These are phyloP conservation scores for Scheffersomyces parashehatae DNA, from an alignment of 1,139 yeast genomes.

Conservation along the genomic window DNA sequence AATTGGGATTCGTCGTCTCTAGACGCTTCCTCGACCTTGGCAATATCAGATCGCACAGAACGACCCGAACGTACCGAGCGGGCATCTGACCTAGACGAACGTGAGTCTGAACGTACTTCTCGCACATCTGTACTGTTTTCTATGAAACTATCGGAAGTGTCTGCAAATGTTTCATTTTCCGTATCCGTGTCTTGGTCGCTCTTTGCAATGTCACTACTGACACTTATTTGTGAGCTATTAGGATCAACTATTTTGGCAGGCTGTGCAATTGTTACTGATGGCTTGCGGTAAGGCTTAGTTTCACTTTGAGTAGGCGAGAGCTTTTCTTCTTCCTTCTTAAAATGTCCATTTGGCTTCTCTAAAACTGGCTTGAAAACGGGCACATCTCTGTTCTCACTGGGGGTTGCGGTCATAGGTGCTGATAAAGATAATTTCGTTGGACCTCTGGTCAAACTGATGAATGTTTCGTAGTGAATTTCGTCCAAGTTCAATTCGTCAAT, in stretches of 20 bases:
- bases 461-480: constrained; percentile 14
- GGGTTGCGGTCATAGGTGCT: background rate
- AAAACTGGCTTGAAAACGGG: background rate
- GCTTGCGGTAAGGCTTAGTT: too few species aligned
- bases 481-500: constrained; percentile 22
- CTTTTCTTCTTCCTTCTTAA: background rate
- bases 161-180: background rate
- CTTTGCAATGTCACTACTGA: background rate
- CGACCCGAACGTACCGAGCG: background rate
- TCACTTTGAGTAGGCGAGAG: background rate
- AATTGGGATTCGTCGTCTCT: constrained; percentile 3
- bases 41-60: background rate
- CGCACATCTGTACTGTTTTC: background rate
- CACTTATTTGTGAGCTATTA: background rate
- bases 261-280: background rate
- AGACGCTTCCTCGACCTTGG: background rate
- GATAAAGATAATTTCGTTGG: background rate
- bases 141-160: background rate
- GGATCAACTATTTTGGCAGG: background rate
- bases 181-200: background rate
- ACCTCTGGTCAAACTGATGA: constrained; percentile 10
- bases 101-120: too few species aligned
- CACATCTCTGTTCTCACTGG: background rate
- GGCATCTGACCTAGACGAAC: background rate
- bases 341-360: too few species aligned